Conservation (phyloP, 1,284 basidiomycete species). For the Heterobasidion irregulare region DNA sequence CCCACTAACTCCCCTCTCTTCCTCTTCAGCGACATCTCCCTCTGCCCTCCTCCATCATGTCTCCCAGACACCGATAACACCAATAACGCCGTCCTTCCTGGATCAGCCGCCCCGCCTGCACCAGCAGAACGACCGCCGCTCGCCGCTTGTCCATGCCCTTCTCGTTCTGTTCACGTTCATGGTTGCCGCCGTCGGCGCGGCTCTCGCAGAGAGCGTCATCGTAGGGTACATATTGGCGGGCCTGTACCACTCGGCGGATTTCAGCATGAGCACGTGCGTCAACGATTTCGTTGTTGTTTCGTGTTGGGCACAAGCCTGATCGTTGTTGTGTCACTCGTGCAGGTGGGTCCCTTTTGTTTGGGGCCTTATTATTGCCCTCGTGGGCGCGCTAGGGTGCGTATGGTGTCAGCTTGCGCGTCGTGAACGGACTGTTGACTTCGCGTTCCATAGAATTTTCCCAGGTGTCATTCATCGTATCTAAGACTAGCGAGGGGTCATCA, state of each 20-base stretch:
- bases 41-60: conserved; percentile 1
- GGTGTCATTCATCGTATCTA: too few relatives aligned
- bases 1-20: conserved; percentile 7
- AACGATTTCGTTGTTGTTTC: conserved; percentile 2
- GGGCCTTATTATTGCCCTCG: too few relatives aligned
- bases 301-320: not conserved
- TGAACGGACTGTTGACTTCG: too few relatives aligned
- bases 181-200: conserved; percentile 46
- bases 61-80: conserved; percentile 3
- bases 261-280: conserved; percentile 78
- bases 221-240: conserved; percentile 66
- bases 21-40: conserved; percentile 1
- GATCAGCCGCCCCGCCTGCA: conserved; percentile 6
- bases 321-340: not conserved
- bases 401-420: too few relatives aligned
- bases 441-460: too few relatives aligned
- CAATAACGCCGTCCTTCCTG: not conserved
- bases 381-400: too few relatives aligned
- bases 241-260: conserved; percentile 59
- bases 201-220: conserved; percentile 63
- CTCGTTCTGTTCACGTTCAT: conserved; percentile 59
- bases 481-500: too few relatives aligned
- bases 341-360: conserved; percentile 76
- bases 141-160: conserved; percentile 53
- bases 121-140: conserved; percentile 36